Percentiles rank a stretch among this genome's conserved stretches.
Evolutionary conservation across 306 rosid genomes (phyloP).

Genomic region (Crotalaria pallida): DNA sequence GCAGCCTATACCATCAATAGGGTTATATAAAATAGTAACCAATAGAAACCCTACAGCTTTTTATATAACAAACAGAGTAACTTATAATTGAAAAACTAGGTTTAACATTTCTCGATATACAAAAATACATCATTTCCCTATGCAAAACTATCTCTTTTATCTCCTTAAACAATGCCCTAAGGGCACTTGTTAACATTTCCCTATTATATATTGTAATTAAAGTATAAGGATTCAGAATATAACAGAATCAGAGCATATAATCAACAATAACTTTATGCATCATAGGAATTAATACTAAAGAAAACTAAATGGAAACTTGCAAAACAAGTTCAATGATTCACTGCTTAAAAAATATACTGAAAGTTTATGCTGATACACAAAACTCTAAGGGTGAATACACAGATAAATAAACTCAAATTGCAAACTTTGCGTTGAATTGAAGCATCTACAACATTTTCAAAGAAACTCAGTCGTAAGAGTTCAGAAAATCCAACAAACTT

Average conservation of each 20-base stretch:
- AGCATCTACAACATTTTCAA: slow-evolving; percentile 3
- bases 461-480: slow-evolving; percentile 24
- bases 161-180: too few relatives aligned
- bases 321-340: background rate
- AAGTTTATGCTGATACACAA: background rate
- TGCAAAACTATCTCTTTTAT: too few relatives aligned
- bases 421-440: slow-evolving; percentile 24
- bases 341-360: background rate
- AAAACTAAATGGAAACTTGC: background rate
- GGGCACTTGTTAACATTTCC: too few relatives aligned
- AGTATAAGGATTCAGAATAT: background rate
- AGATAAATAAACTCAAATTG: slow-evolving; percentile 15
- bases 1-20: slow-evolving; percentile 9
- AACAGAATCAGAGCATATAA: background rate
- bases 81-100: too few relatives aligned
- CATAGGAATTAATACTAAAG: background rate
- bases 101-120: too few relatives aligned
- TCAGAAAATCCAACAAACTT: slow-evolving; percentile 2
- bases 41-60: background rate
- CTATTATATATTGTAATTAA: background rate
- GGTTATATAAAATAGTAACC: slow-evolving; percentile 11
- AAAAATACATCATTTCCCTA: too few relatives aligned
- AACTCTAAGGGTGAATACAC: background rate
- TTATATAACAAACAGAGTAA: too few relatives aligned
- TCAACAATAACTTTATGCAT: background rate